Conservation (phyloP, 139 green algal genomes). For the Chlorella sp. region DNA sequence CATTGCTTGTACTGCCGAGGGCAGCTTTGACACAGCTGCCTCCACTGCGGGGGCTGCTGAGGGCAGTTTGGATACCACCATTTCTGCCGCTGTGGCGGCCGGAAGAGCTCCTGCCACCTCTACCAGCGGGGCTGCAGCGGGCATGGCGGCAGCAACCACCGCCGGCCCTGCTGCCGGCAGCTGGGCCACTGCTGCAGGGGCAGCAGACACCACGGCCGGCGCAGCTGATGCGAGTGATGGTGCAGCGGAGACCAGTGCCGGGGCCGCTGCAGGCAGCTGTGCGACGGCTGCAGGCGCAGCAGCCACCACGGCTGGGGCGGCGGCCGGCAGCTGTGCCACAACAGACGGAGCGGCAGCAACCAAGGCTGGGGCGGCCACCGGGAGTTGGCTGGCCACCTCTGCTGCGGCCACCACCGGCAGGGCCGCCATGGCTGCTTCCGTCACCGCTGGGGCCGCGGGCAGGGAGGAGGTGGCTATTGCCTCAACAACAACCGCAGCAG, state of each 20-base stretch:
- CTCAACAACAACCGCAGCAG: neutral
- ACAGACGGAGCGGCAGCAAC: neutral
- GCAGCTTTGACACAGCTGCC: neutral
- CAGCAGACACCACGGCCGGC: neutral
- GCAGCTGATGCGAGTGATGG: neutral
- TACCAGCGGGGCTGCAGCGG: neutral
- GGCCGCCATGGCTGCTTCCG: constrained; percentile 12
- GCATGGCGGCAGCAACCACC: neutral
- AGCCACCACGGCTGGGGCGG: neutral
- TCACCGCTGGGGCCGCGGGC: constrained; percentile 6
- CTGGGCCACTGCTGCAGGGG: neutral
- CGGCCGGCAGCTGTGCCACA: neutral
- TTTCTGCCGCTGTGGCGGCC: neutral
- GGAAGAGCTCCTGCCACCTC: neutral
- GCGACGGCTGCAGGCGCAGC: neutral
- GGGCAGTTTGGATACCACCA: neutral
- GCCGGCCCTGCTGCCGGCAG: neutral
- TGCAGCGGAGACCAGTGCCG: neutral
- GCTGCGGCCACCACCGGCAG: constrained; percentile 9
- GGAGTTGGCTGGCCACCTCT: constrained; percentile 9
- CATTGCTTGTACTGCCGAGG: neutral
- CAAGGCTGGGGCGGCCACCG: neutral
- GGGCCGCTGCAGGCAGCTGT: neutral
- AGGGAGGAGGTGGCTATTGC: neutral
- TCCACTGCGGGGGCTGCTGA: neutral